Percentiles rank a stretch among this genome's conserved stretches.
phyloP scores from a whole-genome alignment of 2,329 filamentous ascomycete genomes.

The Cladosporium halotolerans region DNA sequence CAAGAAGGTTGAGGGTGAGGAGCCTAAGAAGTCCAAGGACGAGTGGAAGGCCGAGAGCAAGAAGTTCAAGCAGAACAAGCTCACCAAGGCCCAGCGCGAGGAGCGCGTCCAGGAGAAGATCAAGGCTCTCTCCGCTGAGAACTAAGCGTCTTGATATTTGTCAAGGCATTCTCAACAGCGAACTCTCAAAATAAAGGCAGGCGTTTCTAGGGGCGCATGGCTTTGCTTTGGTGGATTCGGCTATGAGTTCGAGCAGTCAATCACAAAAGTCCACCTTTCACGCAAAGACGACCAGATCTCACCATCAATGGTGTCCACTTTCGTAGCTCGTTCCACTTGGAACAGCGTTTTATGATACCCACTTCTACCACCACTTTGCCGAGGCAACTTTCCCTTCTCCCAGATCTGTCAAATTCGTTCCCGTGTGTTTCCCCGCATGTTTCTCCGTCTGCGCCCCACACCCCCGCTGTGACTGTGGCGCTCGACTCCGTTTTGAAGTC shows the following conservation, averaged over 20 bases:
- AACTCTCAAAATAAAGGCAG: conserved; percentile 9
- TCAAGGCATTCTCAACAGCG: conserved; percentile 2
- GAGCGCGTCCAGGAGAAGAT: conserved; percentile 86
- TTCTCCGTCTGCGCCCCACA: neutral
- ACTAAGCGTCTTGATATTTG: conserved; percentile 11
- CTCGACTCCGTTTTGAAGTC: too few relatives aligned
- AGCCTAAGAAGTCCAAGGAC: conserved; percentile 91
- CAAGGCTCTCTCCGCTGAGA: conserved; percentile 59
- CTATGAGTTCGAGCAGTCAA: conserved; percentile 12
- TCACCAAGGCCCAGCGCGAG: conserved; percentile 76
- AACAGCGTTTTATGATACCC: conserved; percentile 9
- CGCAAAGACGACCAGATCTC: conserved; percentile 8
- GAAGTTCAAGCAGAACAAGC: conserved; percentile 76
- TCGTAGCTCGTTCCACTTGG: conserved; percentile 7
- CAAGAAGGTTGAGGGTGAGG: conserved; percentile 76
- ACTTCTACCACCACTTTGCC: conserved; percentile 3
- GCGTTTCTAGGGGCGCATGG: conserved; percentile 3
- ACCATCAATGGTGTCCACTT: conserved; percentile 1
- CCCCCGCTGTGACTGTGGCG: neutral
- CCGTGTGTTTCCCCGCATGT: neutral
- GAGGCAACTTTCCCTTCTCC: conserved; percentile 2
- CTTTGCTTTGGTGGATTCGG: conserved; percentile 10
- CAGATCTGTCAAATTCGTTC: neutral
- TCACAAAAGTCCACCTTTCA: conserved; percentile 11
- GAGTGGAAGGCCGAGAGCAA: conserved; percentile 68